Evolutionary conservation across 208 protist genomes (phyloP).

Genomic region (Trypanosoma mega): DNA sequence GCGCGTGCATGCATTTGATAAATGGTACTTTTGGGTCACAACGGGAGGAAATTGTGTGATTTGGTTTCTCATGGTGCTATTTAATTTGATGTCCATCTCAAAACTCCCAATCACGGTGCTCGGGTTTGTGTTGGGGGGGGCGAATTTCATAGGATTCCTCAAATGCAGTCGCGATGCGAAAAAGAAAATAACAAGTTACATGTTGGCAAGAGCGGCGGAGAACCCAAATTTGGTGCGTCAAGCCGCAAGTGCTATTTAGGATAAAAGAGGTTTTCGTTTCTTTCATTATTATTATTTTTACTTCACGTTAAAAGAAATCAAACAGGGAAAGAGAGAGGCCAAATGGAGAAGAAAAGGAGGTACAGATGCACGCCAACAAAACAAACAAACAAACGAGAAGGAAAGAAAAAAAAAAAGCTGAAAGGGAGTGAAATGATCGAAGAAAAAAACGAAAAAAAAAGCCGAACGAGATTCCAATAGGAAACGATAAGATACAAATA

Average conservation of each 20-base stretch:
- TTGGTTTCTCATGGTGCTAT: constrained; percentile 70
- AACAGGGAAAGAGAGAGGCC: constrained; percentile 21
- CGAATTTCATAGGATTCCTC: constrained; percentile 83
- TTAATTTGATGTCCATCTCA: constrained; percentile 70
- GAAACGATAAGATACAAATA: too few relatives aligned
- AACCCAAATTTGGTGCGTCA: constrained; percentile 43
- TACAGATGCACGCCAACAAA: too few relatives aligned
- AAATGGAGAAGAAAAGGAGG: constrained; percentile 21
- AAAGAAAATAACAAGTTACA: constrained; percentile 55
- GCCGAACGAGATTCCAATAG: too few relatives aligned
- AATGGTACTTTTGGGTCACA: constrained; percentile 82
- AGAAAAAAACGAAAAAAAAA: too few relatives aligned
- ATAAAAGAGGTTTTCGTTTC: background rate
- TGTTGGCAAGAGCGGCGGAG: constrained; percentile 51
- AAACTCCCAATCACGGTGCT: constrained; percentile 60
- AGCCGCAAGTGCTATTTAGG: constrained; percentile 25
- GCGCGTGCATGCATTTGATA: constrained; percentile 77
- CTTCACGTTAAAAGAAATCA: background rate
- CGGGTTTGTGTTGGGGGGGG: constrained; percentile 48
- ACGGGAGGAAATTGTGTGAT: constrained; percentile 41
- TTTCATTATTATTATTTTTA: background rate
- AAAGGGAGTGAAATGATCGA: background rate
- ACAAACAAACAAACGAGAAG: too few relatives aligned
- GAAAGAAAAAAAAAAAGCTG: background rate
- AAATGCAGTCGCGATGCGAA: constrained; percentile 82